Evolutionary conservation across 2,329 filamentous ascomycete genomes (phyloP).

Genomic region (Aspergillus fijiensis): DNA sequence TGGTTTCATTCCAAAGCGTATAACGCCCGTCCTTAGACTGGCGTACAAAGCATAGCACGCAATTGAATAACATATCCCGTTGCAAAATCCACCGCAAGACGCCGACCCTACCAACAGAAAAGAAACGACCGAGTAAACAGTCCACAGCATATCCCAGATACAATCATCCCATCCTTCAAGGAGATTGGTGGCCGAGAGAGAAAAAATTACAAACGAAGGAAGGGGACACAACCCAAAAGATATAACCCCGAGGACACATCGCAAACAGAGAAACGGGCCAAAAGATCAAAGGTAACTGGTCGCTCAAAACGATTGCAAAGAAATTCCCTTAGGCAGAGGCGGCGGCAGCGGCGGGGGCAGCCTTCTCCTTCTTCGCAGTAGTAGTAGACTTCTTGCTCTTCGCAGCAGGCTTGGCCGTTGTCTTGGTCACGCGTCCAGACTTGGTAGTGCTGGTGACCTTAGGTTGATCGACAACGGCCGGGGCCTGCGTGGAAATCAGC

Average conservation of each 20-base stretch:
- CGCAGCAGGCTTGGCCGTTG: conserved; percentile 47
- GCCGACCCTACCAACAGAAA: conserved; percentile 34
- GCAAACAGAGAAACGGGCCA: conserved; percentile 1
- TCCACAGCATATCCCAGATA: conserved; percentile 26
- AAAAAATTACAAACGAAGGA: conserved; percentile 32
- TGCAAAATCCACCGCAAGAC: conserved; percentile 38
- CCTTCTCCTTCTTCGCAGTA: conserved; percentile 45
- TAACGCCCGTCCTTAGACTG: conserved; percentile 14
- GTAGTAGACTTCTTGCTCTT: conserved; percentile 50
- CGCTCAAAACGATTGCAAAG: conserved; percentile 17
- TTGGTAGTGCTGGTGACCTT: conserved; percentile 78
- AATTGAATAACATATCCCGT: conserved; percentile 30
- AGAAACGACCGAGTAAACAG: conserved; percentile 21
- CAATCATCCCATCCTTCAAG: conserved; percentile 18
- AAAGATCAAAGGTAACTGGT: conserved; percentile 20
- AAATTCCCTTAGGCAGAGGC: conserved; percentile 5
- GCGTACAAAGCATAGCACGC: conserved; percentile 18
- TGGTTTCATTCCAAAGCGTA: conserved; percentile 24
- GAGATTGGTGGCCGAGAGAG: conserved; percentile 17
- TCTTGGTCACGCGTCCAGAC: conserved; percentile 79
- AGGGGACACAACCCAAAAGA: conserved; percentile 29
- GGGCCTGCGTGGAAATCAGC: conserved; percentile 50
- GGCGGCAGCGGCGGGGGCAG: conserved; percentile 5
- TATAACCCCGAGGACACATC: conserved; percentile 19
- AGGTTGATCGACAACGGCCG: conserved; percentile 67